Base-by-base conservation (phyloP, 495 filamentous ascomycete genomes). In the Podospora pseudopauciseta region DNA sequence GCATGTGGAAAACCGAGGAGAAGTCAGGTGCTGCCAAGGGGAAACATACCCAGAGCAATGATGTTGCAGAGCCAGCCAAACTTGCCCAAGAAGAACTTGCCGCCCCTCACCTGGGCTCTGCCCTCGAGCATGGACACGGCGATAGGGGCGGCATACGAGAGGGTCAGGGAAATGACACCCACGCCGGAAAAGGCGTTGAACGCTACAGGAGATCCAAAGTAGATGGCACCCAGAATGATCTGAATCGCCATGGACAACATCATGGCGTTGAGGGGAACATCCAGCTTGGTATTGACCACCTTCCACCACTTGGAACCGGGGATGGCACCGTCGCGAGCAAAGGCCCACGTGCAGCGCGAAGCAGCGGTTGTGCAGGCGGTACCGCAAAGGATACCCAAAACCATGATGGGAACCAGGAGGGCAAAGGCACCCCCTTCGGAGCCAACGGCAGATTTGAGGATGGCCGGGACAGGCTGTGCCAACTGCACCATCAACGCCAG, bases 151-250 rank as follows among this genome's bases (percentile, higher is more conserved):
- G 80, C 85, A 68, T 90, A 90, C 23, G 84, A 82, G 30, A 84
- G 76, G 0, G 86, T 86, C 61, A 89, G 76, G 11, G 80, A 83
- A 49, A 89, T 88, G 60, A 89, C 86, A 15, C 86, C 87, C 2
- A 89, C 86, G 9, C 86, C 87, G 19, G 85, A 86, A 70, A 90
- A 90, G 13, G 86, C 87, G 60, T 85, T 88, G 76, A 83, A 84
- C 26, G 82, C 84, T 15, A 81, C 77, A 7, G 77, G 69, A 1
- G 82, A 84, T 49, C 84, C 84, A 70, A 86, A 85, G 73, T 86
- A 85, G 69, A 86, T 85, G 72, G 82, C 74, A 66, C 78, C 83
- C 56, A 79, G 75, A 5, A 82, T 27, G 59, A 83, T 77, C 68
- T 85, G 76, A 49, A 85, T 74, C 19, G 70, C 79, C 75, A 80